Evolutionary conservation across 805 yeast species (phyloP).

Genomic region (Candida golubevii): DNA sequence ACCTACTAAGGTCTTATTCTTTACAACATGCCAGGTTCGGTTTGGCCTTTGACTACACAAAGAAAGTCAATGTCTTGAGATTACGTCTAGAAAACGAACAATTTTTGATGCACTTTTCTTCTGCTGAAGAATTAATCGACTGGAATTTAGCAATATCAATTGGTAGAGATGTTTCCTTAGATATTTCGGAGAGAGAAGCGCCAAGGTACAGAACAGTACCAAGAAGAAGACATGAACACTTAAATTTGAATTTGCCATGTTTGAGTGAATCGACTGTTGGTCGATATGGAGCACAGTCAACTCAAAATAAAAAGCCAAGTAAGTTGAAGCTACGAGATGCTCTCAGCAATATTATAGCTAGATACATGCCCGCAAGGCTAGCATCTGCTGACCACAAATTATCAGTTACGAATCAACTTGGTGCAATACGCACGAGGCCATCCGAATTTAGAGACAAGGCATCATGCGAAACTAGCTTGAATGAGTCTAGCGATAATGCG

Average conservation of each 20-base stretch:
- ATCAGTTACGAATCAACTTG: too few relatives aligned
- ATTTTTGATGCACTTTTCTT: conserved; percentile 59
- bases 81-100: conserved; percentile 83
- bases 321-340: too few relatives aligned
- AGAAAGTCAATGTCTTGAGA: conserved; percentile 63
- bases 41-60: conserved; percentile 77
- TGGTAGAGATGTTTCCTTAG: conserved; percentile 79
- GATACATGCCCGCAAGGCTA: too few relatives aligned
- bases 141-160: conserved; percentile 73
- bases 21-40: conserved; percentile 84
- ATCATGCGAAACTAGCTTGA: too few relatives aligned
- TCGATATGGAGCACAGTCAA: too few relatives aligned
- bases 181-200: conserved; percentile 62
- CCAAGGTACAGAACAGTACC: conserved; percentile 83
- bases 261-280: too few relatives aligned
- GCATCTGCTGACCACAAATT: too few relatives aligned
- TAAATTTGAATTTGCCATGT: neutral
- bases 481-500: too few relatives aligned
- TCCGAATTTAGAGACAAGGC: too few relatives aligned
- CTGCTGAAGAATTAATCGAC: conserved; percentile 61
- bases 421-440: too few relatives aligned
- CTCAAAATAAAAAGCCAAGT: too few relatives aligned
- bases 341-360: too few relatives aligned
- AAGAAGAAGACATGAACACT: conserved; percentile 54
- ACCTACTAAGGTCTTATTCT: conserved; percentile 60